Evolutionary conservation across 495 filamentous ascomycete genomes (phyloP).

Genomic region (Lophiostoma macrostomum): DNA sequence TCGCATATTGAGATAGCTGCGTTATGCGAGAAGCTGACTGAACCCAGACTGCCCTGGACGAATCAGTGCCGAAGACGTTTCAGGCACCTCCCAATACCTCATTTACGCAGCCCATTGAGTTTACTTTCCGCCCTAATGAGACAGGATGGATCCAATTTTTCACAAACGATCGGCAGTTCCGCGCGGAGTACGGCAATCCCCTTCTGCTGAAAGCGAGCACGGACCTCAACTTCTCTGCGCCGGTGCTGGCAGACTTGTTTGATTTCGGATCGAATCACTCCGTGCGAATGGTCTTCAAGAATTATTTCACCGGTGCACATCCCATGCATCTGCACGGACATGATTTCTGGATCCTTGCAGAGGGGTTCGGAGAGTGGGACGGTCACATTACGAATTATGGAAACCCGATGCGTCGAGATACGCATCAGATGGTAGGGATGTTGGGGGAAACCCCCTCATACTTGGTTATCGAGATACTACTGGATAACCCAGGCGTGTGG

Average conservation of each 20-base stretch:
- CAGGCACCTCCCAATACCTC: no score
- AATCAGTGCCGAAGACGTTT: no score
- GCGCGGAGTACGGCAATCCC: constrained; percentile 42
- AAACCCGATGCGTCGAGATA: constrained; percentile 25
- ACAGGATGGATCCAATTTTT: no score
- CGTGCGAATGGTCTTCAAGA: constrained; percentile 37
- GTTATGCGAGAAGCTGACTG: no score
- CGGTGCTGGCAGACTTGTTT: no score
- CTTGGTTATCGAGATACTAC: constrained; percentile 23
- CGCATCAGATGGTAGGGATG: constrained; percentile 8
- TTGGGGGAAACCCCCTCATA: no score
- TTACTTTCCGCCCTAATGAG: no score
- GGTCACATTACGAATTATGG: constrained; percentile 12
- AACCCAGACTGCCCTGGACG: no score
- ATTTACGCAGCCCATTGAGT: no score
- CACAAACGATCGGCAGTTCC: constrained; percentile 33
- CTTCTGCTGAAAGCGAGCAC: no score
- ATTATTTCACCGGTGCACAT: constrained; percentile 21
- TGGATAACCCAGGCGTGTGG: constrained; percentile 31
- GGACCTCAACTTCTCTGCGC: no score
- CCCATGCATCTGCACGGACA: constrained; percentile 32
- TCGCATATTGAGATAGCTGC: no score
- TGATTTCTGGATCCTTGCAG: constrained; percentile 19
- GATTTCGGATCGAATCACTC: constrained; percentile 37
- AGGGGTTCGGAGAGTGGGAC: constrained; percentile 23